These are phyloP conservation scores for Mortierella sp. DNA, from an alignment of 371 early-diverging fungal species.

Conservation along the genomic window DNA sequence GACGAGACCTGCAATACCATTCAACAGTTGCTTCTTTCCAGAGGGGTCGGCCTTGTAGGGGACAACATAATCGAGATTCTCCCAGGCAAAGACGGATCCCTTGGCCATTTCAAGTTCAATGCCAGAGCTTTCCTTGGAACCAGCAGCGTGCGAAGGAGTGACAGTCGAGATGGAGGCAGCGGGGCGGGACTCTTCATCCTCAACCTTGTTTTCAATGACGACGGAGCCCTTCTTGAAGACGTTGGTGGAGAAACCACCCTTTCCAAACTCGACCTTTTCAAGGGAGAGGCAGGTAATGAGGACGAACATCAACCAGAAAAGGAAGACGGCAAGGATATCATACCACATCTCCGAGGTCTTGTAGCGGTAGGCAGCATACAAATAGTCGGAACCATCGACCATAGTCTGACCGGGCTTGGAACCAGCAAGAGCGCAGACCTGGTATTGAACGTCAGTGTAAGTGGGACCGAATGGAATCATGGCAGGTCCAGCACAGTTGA, in stretches of 20 bases:
- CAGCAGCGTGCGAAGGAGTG: constrained; percentile 30
- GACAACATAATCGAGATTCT: constrained; percentile 54
- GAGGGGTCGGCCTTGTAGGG: constrained; percentile 51
- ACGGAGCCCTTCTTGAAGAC: constrained; percentile 53
- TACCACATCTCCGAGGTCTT: constrained; percentile 54
- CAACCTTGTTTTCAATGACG: too few species aligned
- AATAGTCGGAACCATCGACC: constrained; percentile 70
- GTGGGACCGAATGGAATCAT: constrained; percentile 68
- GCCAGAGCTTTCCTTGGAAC: too few species aligned
- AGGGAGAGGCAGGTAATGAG: constrained; percentile 51
- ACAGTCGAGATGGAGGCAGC: too few species aligned
- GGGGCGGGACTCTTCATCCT: too few species aligned
- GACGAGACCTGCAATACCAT: constrained; percentile 55
- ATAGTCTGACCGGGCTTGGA: constrained; percentile 60
- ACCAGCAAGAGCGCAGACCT: constrained; percentile 71
- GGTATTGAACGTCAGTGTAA: constrained; percentile 65
- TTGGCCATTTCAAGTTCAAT: constrained; percentile 36
- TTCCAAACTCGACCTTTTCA: constrained; percentile 61
- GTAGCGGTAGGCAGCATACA: constrained; percentile 56
- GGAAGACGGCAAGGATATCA: constrained; percentile 57
- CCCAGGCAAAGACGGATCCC: constrained; percentile 57
- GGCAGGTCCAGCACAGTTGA: constrained; percentile 60
- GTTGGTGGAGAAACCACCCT: constrained; percentile 62
- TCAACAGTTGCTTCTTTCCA: constrained; percentile 56
- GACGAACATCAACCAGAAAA: constrained; percentile 60